Percentiles rank a stretch among this genome's conserved stretches.
Evolutionary conservation across 768 basidiomycete genomes (phyloP).

Genomic region (Leccinum fibrillosum): DNA sequence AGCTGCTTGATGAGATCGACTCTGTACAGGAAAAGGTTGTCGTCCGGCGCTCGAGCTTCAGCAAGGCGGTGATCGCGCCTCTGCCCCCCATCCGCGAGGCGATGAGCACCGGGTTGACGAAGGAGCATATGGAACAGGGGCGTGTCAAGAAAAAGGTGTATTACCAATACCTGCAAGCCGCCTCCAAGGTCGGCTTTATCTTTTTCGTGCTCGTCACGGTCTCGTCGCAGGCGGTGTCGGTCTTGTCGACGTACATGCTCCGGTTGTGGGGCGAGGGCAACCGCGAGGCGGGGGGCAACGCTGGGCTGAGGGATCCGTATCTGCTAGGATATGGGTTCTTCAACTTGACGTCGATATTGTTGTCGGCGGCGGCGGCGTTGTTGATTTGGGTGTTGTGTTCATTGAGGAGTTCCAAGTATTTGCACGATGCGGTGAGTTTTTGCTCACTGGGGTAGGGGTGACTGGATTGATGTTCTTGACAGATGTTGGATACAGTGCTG

Average conservation of each 20-base stretch:
- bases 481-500: conserved; percentile 83
- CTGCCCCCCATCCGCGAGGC: conserved; percentile 37
- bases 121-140: conserved; percentile 78
- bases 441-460: background rate
- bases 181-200: conserved; percentile 68
- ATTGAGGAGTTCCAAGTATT: conserved; percentile 63
- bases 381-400: conserved; percentile 78
- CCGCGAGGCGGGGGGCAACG: conserved; percentile 51
- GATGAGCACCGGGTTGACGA: conserved; percentile 47
- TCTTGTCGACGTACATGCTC: conserved; percentile 64
- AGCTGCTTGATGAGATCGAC: conserved; percentile 26
- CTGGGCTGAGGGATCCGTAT: conserved; percentile 52
- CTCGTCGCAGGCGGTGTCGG: conserved; percentile 54
- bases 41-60: conserved; percentile 53
- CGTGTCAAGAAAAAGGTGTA: conserved; percentile 79
- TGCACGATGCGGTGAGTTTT: conserved; percentile 70
- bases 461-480: background rate
- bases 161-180: conserved; percentile 70
- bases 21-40: conserved; percentile 56
- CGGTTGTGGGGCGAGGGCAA: conserved; percentile 84
- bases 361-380: conserved; percentile 55
- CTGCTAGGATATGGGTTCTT: conserved; percentile 66
- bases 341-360: conserved; percentile 53
- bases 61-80: conserved; percentile 49
- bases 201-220: conserved; percentile 59